These are phyloP conservation scores for Cenchrus purpureus DNA, from an alignment of 176 grass and related monocot genomes.

Conservation along the genomic window DNA sequence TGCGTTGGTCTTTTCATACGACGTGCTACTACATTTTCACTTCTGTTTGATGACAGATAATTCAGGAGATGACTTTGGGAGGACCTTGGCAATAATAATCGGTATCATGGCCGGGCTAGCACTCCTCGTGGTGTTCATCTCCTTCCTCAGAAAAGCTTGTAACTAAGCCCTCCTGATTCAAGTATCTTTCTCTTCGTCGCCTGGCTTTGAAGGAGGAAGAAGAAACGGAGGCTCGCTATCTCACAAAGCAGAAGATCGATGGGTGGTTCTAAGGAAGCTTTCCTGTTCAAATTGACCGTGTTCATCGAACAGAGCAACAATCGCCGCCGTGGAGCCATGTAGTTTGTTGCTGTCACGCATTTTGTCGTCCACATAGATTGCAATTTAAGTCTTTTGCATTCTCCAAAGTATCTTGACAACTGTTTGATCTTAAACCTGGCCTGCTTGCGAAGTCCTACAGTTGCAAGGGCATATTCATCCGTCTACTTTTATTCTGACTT, in stretches of 20 bases:
- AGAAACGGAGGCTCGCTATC: background rate
- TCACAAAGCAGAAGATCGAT: background rate
- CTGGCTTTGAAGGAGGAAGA: background rate
- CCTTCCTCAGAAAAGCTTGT: conserved; percentile 71
- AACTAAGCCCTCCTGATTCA: conserved; percentile 13
- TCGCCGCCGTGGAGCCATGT: background rate
- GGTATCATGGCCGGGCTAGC: conserved; percentile 84
- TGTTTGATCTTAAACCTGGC: background rate
- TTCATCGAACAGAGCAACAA: background rate
- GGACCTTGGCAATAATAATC: conserved; percentile 81
- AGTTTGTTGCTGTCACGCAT: background rate
- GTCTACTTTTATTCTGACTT: background rate
- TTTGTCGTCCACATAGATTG: background rate
- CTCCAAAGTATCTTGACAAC: background rate
- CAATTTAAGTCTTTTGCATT: background rate
- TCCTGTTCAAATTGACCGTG: no score
- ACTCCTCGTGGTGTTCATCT: conserved; percentile 80
- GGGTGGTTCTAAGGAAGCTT: background rate
- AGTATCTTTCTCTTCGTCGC: background rate
- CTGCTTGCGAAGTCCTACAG: background rate
- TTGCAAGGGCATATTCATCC: background rate
- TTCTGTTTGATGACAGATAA: conserved; percentile 41
- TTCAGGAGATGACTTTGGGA: conserved; percentile 66
- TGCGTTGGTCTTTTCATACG: background rate
- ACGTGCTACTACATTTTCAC: background rate